Evolutionary conservation across 495 filamentous ascomycete species (phyloP).

Genomic region (Hyphodiscus hymeniophilus): DNA sequence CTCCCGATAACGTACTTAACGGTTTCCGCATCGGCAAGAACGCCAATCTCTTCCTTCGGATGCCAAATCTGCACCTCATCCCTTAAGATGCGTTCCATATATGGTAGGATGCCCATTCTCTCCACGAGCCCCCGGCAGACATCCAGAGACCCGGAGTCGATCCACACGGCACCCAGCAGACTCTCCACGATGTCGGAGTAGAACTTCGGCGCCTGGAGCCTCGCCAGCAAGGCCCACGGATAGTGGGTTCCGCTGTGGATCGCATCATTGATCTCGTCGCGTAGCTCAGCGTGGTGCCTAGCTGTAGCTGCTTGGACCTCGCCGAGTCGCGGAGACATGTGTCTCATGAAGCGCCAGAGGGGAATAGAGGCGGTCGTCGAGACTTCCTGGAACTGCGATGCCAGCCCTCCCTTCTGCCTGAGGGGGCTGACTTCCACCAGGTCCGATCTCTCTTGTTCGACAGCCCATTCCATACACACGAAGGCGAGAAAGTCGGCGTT

Average conservation of each 20-base stretch:
- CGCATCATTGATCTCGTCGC: slow-evolving; percentile 39
- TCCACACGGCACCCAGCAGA: slow-evolving; percentile 74
- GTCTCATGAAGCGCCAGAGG: slow-evolving; percentile 66
- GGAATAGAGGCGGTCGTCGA: slow-evolving; percentile 26
- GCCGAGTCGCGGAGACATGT: slow-evolving; percentile 37
- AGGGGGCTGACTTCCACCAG: slow-evolving; percentile 21
- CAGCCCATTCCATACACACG: slow-evolving; percentile 52
- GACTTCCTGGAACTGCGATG: slow-evolving; percentile 12
- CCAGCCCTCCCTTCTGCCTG: slow-evolving; percentile 4
- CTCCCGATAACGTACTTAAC: slow-evolving; percentile 39
- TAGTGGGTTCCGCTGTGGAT: slow-evolving; percentile 44
- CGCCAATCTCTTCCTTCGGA: slow-evolving; percentile 64
- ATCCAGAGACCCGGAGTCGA: slow-evolving; percentile 63
- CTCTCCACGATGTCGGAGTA: slow-evolving; percentile 82
- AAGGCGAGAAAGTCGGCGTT: slow-evolving; percentile 90
- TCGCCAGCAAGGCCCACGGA: slow-evolving; percentile 67
- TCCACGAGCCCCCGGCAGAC: slow-evolving; percentile 51
- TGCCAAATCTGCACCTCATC: slow-evolving; percentile 57
- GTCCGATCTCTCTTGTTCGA: slow-evolving; percentile 19
- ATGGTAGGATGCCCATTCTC: slow-evolving; percentile 53
- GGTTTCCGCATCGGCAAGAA: slow-evolving; percentile 39
- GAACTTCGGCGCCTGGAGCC: slow-evolving; percentile 66
- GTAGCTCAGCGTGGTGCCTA: slow-evolving; percentile 40
- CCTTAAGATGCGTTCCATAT: slow-evolving; percentile 50
- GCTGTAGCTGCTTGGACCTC: slow-evolving; percentile 32